These are phyloP conservation scores for Lojkania enalia DNA, from an alignment of 2,329 filamentous ascomycete species.

Conservation along the genomic window DNA sequence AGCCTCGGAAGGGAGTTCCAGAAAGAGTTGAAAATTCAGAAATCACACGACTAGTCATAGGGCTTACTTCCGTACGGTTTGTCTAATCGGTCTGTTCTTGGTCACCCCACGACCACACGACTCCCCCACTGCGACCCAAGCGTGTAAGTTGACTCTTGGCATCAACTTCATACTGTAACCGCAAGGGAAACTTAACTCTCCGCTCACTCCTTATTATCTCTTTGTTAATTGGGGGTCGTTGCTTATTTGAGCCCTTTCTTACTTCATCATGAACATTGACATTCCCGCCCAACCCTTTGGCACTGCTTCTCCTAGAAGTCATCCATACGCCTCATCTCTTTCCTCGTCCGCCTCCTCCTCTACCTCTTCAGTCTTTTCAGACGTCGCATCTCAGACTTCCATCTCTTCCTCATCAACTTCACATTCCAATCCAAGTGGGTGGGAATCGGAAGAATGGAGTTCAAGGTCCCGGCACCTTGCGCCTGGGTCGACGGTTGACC, in stretches of 20 bases:
- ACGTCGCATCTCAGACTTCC: constrained; percentile 67
- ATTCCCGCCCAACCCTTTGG: constrained; percentile 38
- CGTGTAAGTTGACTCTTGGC: constrained; percentile 41
- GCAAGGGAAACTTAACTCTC: constrained; percentile 32
- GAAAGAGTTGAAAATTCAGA: constrained; percentile 24
- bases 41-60: constrained; percentile 42
- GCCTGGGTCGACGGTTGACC: constrained; percentile 26
- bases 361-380: constrained; percentile 76
- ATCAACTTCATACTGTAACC: constrained; percentile 42
- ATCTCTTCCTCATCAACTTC: constrained; percentile 65
- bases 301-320: constrained; percentile 42
- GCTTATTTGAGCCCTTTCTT: constrained; percentile 25
- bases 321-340: constrained; percentile 70
- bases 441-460: constrained; percentile 45
- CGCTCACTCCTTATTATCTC: constrained; percentile 38
- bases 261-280: constrained; percentile 46
- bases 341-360: constrained; percentile 77
- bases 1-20: constrained; percentile 24
- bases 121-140: constrained; percentile 34
- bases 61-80: constrained; percentile 41
- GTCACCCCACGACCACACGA: constrained; percentile 47
- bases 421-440: constrained; percentile 59
- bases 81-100: constrained; percentile 45
- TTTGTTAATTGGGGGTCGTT: constrained; percentile 23
- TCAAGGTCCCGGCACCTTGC: constrained; percentile 25